Evolutionary conservation across 129 eudicot species (phyloP), one percentile per base, ranked within the genome.

Genomic region (Lactuca sativa): DNA sequence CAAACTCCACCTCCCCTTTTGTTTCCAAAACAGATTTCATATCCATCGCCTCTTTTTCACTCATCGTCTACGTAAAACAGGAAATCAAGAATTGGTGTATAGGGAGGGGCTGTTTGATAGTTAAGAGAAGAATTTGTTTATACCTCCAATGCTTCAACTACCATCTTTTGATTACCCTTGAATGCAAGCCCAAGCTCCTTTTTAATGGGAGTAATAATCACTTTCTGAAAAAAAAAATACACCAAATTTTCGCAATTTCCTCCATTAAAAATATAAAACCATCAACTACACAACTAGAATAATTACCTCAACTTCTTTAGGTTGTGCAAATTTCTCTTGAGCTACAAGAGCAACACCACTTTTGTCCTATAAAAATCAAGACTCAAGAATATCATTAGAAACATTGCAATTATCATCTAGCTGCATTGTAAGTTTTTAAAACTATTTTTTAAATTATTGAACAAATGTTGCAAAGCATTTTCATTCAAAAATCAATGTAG

Each of bases 111-210:
- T 21, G 21, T 21, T 21, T 21, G 21, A 21, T 21, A 1, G 21
- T 21, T 21, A 21, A 25, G 30, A 25, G 30, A 25, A 25, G 30
- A 25, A 25, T 25, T 25, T 25, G 30, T 21, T 17, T 80, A 21
- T 21, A 85, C 90, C 88, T 85, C 87, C 56, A 85, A 53, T 5
- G 90, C 90, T 84, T 85, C 90, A 74, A 69, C 75, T 38, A 87
- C 86, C 82, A 80, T 82, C 80, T 82, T 85, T 44, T 80, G 85
- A 76, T 66, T 74, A 57, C 91, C 88, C 82, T 85, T 85, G 67
- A 88, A 88, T 31, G 83, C 88, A 78, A 88, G 82, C 15, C 86
- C 90, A 37, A 85, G 85, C 67, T 86, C 92, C 72, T 83, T 86
- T 74, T 86, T 86, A 43, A 72, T 72, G 5, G 86, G 85, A 48